Percentiles rank a stretch among this genome's conserved stretches.
Evolutionary conservation across 805 yeast species (phyloP).

Genomic region (Blastobotrys chiropterorum): DNA sequence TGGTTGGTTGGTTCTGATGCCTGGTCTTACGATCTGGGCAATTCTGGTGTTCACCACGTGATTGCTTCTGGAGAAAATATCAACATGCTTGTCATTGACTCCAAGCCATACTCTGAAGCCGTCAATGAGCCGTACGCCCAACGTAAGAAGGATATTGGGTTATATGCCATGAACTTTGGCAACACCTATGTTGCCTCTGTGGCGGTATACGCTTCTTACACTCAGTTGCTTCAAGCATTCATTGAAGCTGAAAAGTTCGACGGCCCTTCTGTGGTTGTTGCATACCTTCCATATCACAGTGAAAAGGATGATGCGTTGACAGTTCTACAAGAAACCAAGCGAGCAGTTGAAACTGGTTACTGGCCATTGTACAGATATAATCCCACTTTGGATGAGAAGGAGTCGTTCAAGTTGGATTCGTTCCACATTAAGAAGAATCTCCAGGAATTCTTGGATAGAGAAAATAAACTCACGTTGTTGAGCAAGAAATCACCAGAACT

Average conservation of each 20-base stretch:
- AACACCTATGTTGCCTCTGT: conserved; percentile 88
- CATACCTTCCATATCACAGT: conserved; percentile 70
- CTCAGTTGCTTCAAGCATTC: conserved; percentile 83
- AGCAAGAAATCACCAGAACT: conserved; percentile 66
- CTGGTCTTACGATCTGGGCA: conserved; percentile 91
- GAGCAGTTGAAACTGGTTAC: conserved; percentile 87
- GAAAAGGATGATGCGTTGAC: conserved; percentile 61
- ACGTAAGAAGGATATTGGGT: conserved; percentile 79
- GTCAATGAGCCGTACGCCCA: conserved; percentile 34
- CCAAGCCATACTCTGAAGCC: conserved; percentile 57
- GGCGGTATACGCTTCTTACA: conserved; percentile 88
- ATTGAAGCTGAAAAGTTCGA: conserved; percentile 82
- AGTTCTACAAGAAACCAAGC: conserved; percentile 78
- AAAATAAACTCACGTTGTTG: conserved; percentile 76
- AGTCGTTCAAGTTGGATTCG: conserved; percentile 77
- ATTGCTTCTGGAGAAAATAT: conserved; percentile 68
- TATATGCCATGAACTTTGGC: conserved; percentile 91
- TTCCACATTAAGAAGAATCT: conserved; percentile 71
- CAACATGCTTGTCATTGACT: conserved; percentile 81
- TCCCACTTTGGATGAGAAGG: conserved; percentile 48
- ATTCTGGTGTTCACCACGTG: conserved; percentile 84
- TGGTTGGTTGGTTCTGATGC: conserved; percentile 95
- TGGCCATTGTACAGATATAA: conserved; percentile 92
- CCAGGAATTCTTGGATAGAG: conserved; percentile 77
- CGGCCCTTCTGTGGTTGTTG: conserved; percentile 89